phyloP scores from a whole-genome alignment of 108 stramenopile genomes.

The Aurantiochytrium sp. region DNA sequence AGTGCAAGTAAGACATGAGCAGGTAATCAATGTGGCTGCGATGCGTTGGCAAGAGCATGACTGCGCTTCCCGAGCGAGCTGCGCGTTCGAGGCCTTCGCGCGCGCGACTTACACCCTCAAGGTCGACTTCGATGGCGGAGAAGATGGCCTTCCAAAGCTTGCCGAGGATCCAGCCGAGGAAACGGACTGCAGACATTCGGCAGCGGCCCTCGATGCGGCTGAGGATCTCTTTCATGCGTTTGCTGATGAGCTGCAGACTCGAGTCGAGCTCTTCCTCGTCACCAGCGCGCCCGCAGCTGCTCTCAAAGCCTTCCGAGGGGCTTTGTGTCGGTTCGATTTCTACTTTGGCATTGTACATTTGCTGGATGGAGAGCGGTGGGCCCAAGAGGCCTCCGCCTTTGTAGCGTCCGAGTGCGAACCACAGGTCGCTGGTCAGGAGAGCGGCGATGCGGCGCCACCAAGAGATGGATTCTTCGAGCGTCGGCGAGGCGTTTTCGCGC shows the following conservation, averaged over 20 bases:
- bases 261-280: not conserved
- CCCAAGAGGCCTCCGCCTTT: not conserved
- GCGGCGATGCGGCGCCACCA: too few relatives aligned
- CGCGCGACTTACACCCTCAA: not conserved
- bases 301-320: not conserved
- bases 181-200: slow-evolving; percentile 2
- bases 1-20: not conserved
- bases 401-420: not conserved
- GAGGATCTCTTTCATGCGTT: slow-evolving; percentile 5
- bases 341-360: not conserved
- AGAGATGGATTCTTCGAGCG: too few relatives aligned
- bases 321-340: not conserved
- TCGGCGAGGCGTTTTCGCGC: too few relatives aligned
- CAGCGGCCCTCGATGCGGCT: not conserved
- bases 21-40: not conserved
- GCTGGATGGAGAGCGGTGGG: not conserved
- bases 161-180: not conserved
- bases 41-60: slow-evolving; percentile 5
- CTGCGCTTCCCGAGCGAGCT: not conserved
- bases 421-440: not conserved
- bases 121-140: not conserved
- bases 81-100: not conserved
- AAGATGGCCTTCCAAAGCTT: not conserved
- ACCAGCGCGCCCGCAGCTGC: not conserved
- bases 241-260: slow-evolving; percentile 1